Conservation (phyloP, 2,329 filamentous ascomycete species). For the Cryphonectria nitschkei region DNA sequence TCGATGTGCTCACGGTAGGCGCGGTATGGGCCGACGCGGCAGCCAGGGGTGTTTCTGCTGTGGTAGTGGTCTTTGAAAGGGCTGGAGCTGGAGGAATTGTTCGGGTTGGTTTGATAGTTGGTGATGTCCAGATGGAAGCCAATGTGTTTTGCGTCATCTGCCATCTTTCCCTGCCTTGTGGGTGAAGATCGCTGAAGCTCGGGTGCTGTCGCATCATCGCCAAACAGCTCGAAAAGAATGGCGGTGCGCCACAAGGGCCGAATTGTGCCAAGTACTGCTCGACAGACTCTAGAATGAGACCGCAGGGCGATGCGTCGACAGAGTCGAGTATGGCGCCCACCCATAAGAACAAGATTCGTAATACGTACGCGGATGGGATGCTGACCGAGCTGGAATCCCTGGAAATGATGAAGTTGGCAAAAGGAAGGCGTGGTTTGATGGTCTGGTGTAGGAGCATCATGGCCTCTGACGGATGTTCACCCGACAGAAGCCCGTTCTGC, state of each 20-base stretch:
- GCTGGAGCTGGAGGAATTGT: conserved; percentile 11
- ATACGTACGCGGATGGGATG: conserved; percentile 35
- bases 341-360: conserved; percentile 35
- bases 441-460: conserved; percentile 31
- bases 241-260: conserved; percentile 33
- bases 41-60: conserved; percentile 14
- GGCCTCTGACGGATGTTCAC: conserved; percentile 19
- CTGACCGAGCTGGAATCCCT: conserved; percentile 28
- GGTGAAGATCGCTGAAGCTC: conserved; percentile 26
- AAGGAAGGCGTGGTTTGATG: conserved; percentile 31
- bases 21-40: conserved; percentile 12
- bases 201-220: conserved; percentile 30
- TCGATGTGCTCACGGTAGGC: conserved; percentile 11
- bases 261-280: conserved; percentile 34
- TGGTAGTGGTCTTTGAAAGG: conserved; percentile 1
- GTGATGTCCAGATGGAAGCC: conserved; percentile 20
- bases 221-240: conserved; percentile 34
- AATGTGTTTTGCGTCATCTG: conserved; percentile 20
- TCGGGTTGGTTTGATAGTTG: conserved; percentile 16
- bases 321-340: conserved; percentile 31
- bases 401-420: conserved; percentile 32
- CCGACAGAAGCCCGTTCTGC: conserved; percentile 15
- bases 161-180: conserved; percentile 27
- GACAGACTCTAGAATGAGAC: conserved; percentile 32
- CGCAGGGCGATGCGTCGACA: conserved; percentile 24